Evolutionary conservation across 2,329 filamentous ascomycete species (phyloP).

Genomic region (Knufia fluminis): DNA sequence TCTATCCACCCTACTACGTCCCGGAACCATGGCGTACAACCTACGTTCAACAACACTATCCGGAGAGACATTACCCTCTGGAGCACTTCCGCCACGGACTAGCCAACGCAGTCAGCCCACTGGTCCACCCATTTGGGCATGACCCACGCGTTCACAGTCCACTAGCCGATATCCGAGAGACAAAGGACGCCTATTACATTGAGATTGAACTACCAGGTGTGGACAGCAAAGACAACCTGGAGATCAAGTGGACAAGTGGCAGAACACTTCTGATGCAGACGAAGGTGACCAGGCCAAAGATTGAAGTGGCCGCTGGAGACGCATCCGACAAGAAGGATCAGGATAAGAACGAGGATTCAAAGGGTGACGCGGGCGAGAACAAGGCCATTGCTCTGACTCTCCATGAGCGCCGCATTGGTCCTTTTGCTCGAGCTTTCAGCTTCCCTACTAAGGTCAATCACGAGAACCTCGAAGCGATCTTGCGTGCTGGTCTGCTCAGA

Average conservation of each 20-base stretch:
- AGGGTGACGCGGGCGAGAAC: background rate
- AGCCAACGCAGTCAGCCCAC: background rate
- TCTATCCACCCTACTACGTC: background rate
- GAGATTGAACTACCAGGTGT: constrained; percentile 22
- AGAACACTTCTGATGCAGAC: constrained; percentile 16
- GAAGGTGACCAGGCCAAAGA: constrained; percentile 14
- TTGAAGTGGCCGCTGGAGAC: constrained; percentile 10
- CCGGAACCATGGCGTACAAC: constrained; percentile 9
- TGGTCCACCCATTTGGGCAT: background rate
- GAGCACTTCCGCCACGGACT: constrained; percentile 6
- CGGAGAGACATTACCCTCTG: constrained; percentile 7
- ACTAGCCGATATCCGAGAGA: constrained; percentile 16
- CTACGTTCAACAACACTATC: constrained; percentile 5
- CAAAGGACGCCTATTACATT: constrained; percentile 17
- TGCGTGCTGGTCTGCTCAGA: constrained; percentile 19
- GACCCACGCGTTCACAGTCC: background rate
- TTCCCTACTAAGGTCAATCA: constrained; percentile 22
- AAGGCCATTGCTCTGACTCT: constrained; percentile 12
- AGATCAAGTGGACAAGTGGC: constrained; percentile 17
- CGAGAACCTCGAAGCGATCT: constrained; percentile 17
- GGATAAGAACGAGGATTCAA: background rate
- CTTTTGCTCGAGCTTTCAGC: constrained; percentile 17
- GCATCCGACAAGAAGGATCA: background rate
- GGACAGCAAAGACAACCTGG: constrained; percentile 15
- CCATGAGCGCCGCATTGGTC: constrained; percentile 18